These are phyloP conservation scores for Oenanthe javanica DNA, from an alignment of 140 eudicot species.

Conservation along the genomic window DNA sequence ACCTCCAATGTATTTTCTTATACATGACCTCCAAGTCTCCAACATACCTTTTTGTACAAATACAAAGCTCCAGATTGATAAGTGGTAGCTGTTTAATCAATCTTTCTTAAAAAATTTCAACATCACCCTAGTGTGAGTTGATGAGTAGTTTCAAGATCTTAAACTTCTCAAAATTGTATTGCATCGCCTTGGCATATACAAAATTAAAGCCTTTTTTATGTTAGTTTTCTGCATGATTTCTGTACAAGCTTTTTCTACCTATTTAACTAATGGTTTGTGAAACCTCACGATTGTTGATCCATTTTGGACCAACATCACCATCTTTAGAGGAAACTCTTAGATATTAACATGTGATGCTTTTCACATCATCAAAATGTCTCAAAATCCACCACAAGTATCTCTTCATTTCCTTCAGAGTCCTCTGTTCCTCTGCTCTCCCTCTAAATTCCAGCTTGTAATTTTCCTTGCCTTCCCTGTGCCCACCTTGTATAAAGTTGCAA, in stretches of 20 bases:
- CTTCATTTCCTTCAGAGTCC: background rate
- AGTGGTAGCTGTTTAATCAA: background rate
- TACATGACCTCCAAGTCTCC: background rate
- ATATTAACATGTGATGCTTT: background rate
- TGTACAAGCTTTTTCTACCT: background rate
- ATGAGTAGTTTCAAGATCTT: background rate
- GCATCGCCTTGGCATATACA: background rate
- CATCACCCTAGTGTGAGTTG: background rate
- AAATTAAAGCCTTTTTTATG: background rate
- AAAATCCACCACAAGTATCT: background rate
- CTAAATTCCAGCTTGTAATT: background rate
- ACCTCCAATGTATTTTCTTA: no score
- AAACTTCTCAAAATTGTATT: background rate
- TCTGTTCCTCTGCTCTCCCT: background rate
- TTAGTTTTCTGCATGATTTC: background rate
- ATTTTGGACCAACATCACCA: background rate
- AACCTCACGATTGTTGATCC: background rate
- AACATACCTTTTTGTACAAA: background rate
- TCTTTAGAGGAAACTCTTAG: background rate
- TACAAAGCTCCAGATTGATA: background rate
- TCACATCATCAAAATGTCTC: background rate
- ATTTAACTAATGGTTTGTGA: background rate
- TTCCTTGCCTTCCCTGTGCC: background rate
- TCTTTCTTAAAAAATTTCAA: background rate
- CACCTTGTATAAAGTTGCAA: background rate